A percentile compares a stretch with the other conserved stretches of the same genome.
These are phyloP conservation scores for Papiliotrema flavescens DNA, from an alignment of 1,284 basidiomycete species.

Conservation along the genomic window DNA sequence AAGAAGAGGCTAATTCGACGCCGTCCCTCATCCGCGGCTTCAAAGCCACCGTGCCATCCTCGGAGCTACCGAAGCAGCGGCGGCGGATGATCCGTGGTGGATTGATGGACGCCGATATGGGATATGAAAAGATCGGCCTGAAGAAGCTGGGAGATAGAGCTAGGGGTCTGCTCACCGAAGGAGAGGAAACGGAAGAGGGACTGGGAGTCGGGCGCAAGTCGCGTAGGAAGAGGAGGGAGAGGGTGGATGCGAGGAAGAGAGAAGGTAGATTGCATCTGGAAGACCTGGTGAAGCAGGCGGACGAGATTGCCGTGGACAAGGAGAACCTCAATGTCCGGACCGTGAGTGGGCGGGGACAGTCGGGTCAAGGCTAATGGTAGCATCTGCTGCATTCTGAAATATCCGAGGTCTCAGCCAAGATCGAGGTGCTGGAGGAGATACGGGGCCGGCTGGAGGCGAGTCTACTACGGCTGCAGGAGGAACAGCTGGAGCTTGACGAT, in stretches of 20 bases:
- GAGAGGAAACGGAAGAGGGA: constrained; percentile 48
- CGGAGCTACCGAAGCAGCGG: constrained; percentile 69
- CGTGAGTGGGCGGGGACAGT: constrained; percentile 54
- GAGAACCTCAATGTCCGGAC: constrained; percentile 81
- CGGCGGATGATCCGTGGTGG: constrained; percentile 65
- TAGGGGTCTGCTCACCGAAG: constrained; percentile 64
- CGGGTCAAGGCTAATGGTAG: constrained; percentile 48
- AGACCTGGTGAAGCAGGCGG: constrained; percentile 72
- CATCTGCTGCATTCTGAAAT: constrained; percentile 80
- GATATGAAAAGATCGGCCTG: constrained; percentile 69
- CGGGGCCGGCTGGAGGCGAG: constrained; percentile 76
- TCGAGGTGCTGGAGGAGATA: constrained; percentile 77
- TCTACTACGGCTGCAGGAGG: constrained; percentile 83
- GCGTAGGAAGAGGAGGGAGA: constrained; percentile 60
- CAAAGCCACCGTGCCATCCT: constrained; percentile 83
- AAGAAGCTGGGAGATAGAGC: constrained; percentile 73
- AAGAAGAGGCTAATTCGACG: constrained; percentile 37
- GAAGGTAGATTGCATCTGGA: constrained; percentile 67
- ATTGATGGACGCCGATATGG: constrained; percentile 59
- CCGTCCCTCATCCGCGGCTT: constrained; percentile 80
- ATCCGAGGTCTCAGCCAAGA: constrained; percentile 79
- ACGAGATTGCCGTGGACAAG: constrained; percentile 82
- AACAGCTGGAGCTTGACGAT: constrained; percentile 92
- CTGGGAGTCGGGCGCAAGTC: constrained; percentile 47
- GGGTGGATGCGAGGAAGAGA: constrained; percentile 63